Conservation (phyloP, 2,329 filamentous ascomycete genomes). For the Aspergillus viridinutans region DNA sequence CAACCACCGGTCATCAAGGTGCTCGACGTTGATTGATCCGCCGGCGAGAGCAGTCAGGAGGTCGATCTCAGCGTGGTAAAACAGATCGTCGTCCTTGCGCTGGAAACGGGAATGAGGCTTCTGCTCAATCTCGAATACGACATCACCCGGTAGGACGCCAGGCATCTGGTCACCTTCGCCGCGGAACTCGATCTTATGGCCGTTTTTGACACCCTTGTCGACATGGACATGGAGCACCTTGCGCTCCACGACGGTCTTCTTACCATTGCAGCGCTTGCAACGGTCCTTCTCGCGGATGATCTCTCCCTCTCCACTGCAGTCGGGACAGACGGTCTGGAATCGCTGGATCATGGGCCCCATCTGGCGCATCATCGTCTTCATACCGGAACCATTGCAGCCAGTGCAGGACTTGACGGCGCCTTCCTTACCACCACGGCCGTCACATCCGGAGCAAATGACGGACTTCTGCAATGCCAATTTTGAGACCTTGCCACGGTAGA, state of each 20-base stretch:
- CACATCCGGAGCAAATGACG: constrained; percentile 91
- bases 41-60: constrained; percentile 91
- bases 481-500: constrained; percentile 96
- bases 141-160: constrained; percentile 88
- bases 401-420: constrained; percentile 91
- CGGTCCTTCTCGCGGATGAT: constrained; percentile 95
- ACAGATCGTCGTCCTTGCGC: constrained; percentile 90
- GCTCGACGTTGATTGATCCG: constrained; percentile 86
- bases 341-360: constrained; percentile 99
- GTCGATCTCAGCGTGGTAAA: constrained; percentile 93
- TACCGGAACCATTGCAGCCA: constrained; percentile 88
- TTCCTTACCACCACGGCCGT: constrained; percentile 92
- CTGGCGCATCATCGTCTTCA: constrained; percentile 99
- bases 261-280: constrained; percentile 93
- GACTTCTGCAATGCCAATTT: constrained; percentile 97
- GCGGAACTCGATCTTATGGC: constrained; percentile 94
- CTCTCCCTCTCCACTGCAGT: constrained; percentile 97
- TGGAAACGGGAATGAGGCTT: constrained; percentile 97
- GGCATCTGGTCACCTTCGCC: constrained; percentile 96
- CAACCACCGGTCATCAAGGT: constrained; percentile 95
- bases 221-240: constrained; percentile 99
- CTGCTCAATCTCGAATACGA: constrained; percentile 98
- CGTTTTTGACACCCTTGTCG: constrained; percentile 86
- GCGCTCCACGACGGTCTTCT: constrained; percentile 96
- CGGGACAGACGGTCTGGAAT: constrained; percentile 98